Base-by-base conservation (phyloP, 768 basidiomycete genomes). In the Daedalea quercina region DNA sequence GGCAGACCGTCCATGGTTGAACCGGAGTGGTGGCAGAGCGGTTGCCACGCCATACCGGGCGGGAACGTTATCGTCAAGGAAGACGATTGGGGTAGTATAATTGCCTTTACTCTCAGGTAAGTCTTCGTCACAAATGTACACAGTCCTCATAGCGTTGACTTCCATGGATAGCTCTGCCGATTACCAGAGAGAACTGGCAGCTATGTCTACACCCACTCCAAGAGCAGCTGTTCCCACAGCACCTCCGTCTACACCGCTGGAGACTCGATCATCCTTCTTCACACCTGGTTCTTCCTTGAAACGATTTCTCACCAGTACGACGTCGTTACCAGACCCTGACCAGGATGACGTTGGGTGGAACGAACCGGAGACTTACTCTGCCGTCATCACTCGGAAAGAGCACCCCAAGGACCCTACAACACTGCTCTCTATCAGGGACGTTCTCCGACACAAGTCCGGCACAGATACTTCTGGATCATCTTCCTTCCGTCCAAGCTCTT, bases 71-170 rank as follows among this genome's bases (percentile, higher is more conserved):
- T 87, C 54, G 77, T 88, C 9, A 65, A 78, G 46, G 87, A 89
- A 61, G 74, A 78, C 60, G 85, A 87, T 64, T 85, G 82, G 84
- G 85, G 85, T 8, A 87, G 85, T 63, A 80, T 90, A 45, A 88
- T 88, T 57, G 82, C 87, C 6, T 87, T 84, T 66, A 86, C 85
- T 8, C 67, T 88, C 47, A 84, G 84, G 84, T 85, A 55, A 19
- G 70, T 63, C 31, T 25, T 11, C 15, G 17, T 8, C 17, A 17
- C 25, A 11, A 40, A 33, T 45, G 20, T 6, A 35, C 7, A 1
- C 34, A 22, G 11, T 11, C 9, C 11, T 33, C 22, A 13, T 28
- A n/a, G n/a, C n/a, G 11, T 43, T 42, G 34, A 43, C 47, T 15
- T n/a, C n/a, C 20, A 52, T 41, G 17, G 20, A 35, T 59, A 88